Base-by-base conservation (phyloP, 306 rosid genomes). In the Prunus padus region DNA sequence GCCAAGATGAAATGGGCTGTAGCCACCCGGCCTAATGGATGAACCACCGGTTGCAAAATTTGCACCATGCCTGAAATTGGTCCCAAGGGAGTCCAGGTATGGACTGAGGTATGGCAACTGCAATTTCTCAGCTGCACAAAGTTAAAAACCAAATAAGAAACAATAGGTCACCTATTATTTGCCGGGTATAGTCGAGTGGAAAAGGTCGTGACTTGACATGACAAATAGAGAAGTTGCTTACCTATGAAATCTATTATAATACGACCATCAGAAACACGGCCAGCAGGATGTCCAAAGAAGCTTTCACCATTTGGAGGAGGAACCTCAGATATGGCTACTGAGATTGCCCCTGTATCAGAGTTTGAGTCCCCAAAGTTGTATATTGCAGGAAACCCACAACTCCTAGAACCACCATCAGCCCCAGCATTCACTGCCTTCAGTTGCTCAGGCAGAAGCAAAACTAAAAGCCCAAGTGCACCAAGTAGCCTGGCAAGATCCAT, bases 361-460 rank as follows among this genome's bases (percentile, higher is more conserved):
- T 95, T 95, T 79, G 98, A 95, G 87, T 95, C 97, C 2, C 98
- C 97, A 75, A 94, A 94, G 82, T 94, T 94, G 88, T 87, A 92
- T 33, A 90, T 75, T 23, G 95, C 98, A 2, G 91, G 90, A 78
- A 79, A 90, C 77, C 76, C 67, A 81, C 98, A 92, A 33, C 61
- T 73, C 26, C 49, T 33, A 33, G 59, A 49, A 19, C 62, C 71
- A 61, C 80, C 70, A 5, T 66, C 86, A 64, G 59, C 82, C 49
- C 70, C 42, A 31, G 16, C 44, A 49, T 8, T 72, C 57, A 37
- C 77, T 15, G 3, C 47, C 79, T 26, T 47, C 11, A 62, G 72
- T 19, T 25, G 51, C 11, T 64, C 75, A 8, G 65, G 16, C 37
- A 57, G 40, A 47, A 80, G 23, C 82, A 78, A 49, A 76, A 74